A percentile compares a stretch with the other conserved stretches of the same genome.
These are phyloP conservation scores for Rhynchospora breviuscula DNA, from an alignment of 176 grass and related monocot genomes.

Conservation along the genomic window DNA sequence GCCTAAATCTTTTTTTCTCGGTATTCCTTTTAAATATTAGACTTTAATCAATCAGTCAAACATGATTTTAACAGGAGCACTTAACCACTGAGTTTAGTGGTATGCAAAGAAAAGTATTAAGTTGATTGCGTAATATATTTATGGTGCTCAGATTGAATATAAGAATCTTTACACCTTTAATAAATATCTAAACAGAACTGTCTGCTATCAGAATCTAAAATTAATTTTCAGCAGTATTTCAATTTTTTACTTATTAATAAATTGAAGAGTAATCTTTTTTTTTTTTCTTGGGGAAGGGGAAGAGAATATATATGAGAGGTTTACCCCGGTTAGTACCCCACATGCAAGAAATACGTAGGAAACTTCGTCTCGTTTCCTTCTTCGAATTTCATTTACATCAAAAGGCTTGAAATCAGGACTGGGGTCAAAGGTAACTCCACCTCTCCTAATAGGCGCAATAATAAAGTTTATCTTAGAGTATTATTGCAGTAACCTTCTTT, in stretches of 20 bases:
- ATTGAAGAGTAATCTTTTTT: too few relatives aligned
- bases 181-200: neutral
- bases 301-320: neutral
- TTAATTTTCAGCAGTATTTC: too few relatives aligned
- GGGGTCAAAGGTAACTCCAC: neutral
- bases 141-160: neutral
- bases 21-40: neutral
- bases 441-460: neutral
- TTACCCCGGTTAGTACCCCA: neutral
- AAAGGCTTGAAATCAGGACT: neutral
- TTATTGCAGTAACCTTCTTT: neutral
- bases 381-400: neutral
- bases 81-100: neutral
- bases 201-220: too few relatives aligned
- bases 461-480: neutral
- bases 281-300: constrained; percentile 1
- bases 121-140: neutral
- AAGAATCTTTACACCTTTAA: neutral
- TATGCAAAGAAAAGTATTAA: neutral
- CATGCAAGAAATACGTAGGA: neutral
- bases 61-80: neutral
- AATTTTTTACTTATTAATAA: too few relatives aligned
- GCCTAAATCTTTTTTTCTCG: neutral
- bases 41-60: neutral
- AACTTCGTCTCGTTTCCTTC: neutral